Evolutionary conservation across 2,329 filamentous ascomycete species (phyloP), one percentile per base, ranked within the genome.

Genomic region (Fulvia fulva): DNA sequence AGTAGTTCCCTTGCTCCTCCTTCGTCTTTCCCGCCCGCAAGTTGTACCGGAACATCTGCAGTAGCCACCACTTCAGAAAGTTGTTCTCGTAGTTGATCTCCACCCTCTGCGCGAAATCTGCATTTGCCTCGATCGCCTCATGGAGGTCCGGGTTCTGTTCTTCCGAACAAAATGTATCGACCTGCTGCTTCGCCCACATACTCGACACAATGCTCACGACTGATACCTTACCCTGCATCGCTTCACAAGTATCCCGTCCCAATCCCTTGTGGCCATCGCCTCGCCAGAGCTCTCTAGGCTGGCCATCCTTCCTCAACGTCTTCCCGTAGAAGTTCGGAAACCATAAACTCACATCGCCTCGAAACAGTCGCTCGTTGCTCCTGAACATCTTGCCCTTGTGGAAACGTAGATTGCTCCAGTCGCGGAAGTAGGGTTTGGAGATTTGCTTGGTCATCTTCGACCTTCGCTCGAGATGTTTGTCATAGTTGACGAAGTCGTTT

Each of bases 71-170:
- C 69, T 83, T 83, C 67, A 95, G 70, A 32, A 78, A 71, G 73
- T 96, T 95, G 68, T 93, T 87, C 76, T 97, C 92, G 57, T 93
- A 78, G 72, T 97, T 97, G 71, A 99, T 80, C 73, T 89, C 85
- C n/a, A 97, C 86, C 66, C 86, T 78, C 79, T 97, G 93, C 25
- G 86, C 86, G 16, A 72, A 65, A 5, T 80, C 82, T 8, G 75
- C 63, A 61, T 80, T 79, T 52, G 75, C 74, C 49, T 77, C 73
- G n/a, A 96, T 65, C 2, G 87, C 73, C 51, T 83, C 76, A 54
- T 86, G 81, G 50, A 96, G 76, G n/a, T 78, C 84, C 0, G 89
- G 86, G 73, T 96, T 96, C 53, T 80, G 76, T 53, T 81, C 78
- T 55, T 78, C 74, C 5, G 84, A 83, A 3, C 85, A 81, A 71